Evolutionary conservation across 148 eudicot genomes (phyloP), one percentile per base, ranked within the genome.

Genomic region (Silene latifolia): DNA sequence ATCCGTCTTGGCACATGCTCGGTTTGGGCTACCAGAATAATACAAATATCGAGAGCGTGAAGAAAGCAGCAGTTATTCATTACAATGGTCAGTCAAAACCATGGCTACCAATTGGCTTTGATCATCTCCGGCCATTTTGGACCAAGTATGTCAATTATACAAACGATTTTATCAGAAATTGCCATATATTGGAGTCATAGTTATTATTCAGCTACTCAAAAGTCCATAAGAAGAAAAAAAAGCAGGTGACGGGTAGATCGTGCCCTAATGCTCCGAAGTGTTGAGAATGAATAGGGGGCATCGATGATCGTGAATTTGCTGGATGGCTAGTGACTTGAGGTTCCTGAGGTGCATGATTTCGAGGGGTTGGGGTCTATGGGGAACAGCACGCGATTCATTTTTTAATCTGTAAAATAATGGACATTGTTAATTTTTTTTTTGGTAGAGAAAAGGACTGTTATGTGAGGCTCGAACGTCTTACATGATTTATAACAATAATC

Each of bases 121-220:
- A 92, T 77, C 99, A 96, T 90, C 93, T 96, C 54, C 87, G 99
- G 39, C 98, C 99, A 68, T 96, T 89, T 82, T 96, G 99, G 99
- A 85, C 91, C 76, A 96, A 96, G 83, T 88, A 92, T 73, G 88
- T 96, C 67, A 89, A 96, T 82, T 90, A 90, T 81, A 85, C 98
- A 63, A 92, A 89, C 70, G 98, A 89, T 69, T 96, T 96, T 72
- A 76, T 96, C 42, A 84, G 88, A 80, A 96, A 87, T 81, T 96
- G 99, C 80, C 98, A 96, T 77, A 96, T 96, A 73, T 78, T 92
- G 93, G 97, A 95, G 85, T 88, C 93, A 83, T 82, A 72, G 66
- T 73, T 19, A 14, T 19, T 0, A 39, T 56, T 72, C 69, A 76
- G 59, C 74, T 60, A 35, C 75, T 64, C 60, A 75, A 67, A 76